Percentiles rank a stretch among this genome's conserved stretches.
phyloP scores from a whole-genome alignment of 495 filamentous ascomycete genomes.

The Talaromyces ruber region DNA sequence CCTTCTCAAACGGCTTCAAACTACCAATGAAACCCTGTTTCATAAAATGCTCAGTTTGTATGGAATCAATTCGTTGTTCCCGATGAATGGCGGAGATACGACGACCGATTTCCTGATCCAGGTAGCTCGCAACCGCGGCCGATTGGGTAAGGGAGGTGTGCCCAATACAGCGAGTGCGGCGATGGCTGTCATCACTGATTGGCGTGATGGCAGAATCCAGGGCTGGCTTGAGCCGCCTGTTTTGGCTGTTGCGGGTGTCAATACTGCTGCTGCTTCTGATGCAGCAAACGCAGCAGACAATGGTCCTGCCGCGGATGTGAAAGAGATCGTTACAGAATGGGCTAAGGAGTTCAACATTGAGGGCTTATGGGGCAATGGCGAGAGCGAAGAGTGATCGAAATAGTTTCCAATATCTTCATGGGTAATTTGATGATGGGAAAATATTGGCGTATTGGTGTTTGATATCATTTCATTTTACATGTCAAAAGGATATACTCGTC shows the following conservation, averaged over 20 bases:
- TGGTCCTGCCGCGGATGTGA: slow-evolving; percentile 50
- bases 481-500: not conserved
- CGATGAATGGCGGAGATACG: slow-evolving; percentile 52
- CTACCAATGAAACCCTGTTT: slow-evolving; percentile 55
- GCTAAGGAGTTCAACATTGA: slow-evolving; percentile 93
- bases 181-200: slow-evolving; percentile 88
- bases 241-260: slow-evolving; percentile 36
- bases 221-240: slow-evolving; percentile 79
- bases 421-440: not conserved
- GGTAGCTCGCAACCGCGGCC: slow-evolving; percentile 83
- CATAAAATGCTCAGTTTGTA: slow-evolving; percentile 74
- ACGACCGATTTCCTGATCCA: slow-evolving; percentile 93
- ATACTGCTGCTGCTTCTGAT: slow-evolving; percentile 15
- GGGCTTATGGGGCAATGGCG: slow-evolving; percentile 74
- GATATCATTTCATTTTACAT: not conserved
- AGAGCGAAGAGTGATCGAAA: slow-evolving; percentile 36
- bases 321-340: slow-evolving; percentile 88
- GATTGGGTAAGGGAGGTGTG: slow-evolving; percentile 81
- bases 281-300: slow-evolving; percentile 18
- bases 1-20: slow-evolving; percentile 67
- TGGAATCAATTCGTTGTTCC: slow-evolving; percentile 67
- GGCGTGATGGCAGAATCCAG: slow-evolving; percentile 91
- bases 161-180: slow-evolving; percentile 84
- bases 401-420: not conserved
- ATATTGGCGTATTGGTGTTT: not conserved